These are phyloP conservation scores for Thamnidium elegans DNA, from an alignment of 192 early-diverging fungal genomes.

Conservation along the genomic window DNA sequence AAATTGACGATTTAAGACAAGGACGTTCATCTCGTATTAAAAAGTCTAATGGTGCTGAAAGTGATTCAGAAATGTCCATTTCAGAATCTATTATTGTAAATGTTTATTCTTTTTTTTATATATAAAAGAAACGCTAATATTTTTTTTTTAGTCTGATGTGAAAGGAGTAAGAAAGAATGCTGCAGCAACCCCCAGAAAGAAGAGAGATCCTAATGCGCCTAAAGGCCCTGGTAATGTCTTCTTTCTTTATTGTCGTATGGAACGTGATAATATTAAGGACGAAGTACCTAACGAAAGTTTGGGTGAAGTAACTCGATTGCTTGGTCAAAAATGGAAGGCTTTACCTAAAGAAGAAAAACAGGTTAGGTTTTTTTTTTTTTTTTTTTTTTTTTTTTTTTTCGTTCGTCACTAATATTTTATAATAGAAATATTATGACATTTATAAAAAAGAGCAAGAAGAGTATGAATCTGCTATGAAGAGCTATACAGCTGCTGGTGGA, in stretches of 20 bases:
- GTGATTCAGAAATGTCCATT: constrained; percentile 19
- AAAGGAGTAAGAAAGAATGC: not conserved
- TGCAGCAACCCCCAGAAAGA: constrained; percentile 28
- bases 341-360: constrained; percentile 36
- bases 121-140: not conserved
- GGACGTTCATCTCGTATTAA: constrained; percentile 3
- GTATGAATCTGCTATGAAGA: constrained; percentile 37
- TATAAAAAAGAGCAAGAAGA: constrained; percentile 33
- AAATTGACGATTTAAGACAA: constrained; percentile 6
- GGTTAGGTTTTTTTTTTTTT: constrained; percentile 18
- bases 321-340: constrained; percentile 44
- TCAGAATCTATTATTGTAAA: constrained; percentile 13
- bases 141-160: constrained; percentile 1
- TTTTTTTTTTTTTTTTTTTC: constrained; percentile 2
- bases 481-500: constrained; percentile 24
- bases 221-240: constrained; percentile 44
- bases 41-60: constrained; percentile 1
- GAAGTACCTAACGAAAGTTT: constrained; percentile 35
- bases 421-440: constrained; percentile 39
- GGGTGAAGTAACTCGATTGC: constrained; percentile 35
- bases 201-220: constrained; percentile 45
- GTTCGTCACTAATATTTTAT: not conserved
- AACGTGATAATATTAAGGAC: constrained; percentile 43
- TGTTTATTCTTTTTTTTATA: not conserved
- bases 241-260: constrained; percentile 39